A percentile compares a stretch with the other conserved stretches of the same genome.
Conservation (phyloP, 371 early-diverging fungal genomes). For the Mycotypha africana region DNA sequence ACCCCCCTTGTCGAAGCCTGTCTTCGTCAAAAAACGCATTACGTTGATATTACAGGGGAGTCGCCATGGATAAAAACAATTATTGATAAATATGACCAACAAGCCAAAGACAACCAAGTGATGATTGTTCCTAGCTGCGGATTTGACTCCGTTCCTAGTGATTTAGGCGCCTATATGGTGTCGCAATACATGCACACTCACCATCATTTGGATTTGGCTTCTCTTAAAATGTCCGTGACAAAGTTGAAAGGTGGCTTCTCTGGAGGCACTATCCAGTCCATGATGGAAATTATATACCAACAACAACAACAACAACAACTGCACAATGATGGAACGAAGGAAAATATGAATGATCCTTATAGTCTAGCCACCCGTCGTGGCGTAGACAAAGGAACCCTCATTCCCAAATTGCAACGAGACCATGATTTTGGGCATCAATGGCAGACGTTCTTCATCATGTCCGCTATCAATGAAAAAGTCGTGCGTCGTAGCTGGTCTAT, state of each 20-base stretch:
- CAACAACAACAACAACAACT: slow-evolving; percentile 11
- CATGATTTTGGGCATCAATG: slow-evolving; percentile 35
- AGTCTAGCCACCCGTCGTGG: slow-evolving; percentile 26
- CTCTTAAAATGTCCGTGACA: slow-evolving; percentile 56
- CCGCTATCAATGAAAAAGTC: slow-evolving; percentile 46
- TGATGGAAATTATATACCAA: slow-evolving; percentile 13
- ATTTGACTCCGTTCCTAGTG: slow-evolving; percentile 88
- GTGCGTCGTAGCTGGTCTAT: slow-evolving; percentile 53
- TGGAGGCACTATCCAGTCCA: slow-evolving; percentile 58
- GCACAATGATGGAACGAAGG: too few species aligned
- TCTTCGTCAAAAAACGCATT: slow-evolving; percentile 76
- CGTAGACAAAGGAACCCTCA: slow-evolving; percentile 17
- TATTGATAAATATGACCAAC: slow-evolving; percentile 61
- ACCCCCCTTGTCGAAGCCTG: slow-evolving; percentile 78
- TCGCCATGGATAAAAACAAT: slow-evolving; percentile 62
- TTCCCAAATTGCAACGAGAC: slow-evolving; percentile 19
- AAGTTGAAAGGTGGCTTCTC: slow-evolving; percentile 45
- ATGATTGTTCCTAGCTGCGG: slow-evolving; percentile 84
- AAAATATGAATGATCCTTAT: too few species aligned
- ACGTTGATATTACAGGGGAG: slow-evolving; percentile 92
- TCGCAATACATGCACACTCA: slow-evolving; percentile 46
- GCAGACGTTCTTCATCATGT: slow-evolving; percentile 63
- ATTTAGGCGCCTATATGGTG: slow-evolving; percentile 55
- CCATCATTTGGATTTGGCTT: slow-evolving; percentile 39
- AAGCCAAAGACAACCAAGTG: slow-evolving; percentile 60